phyloP scores from a whole-genome alignment of 2,329 filamentous ascomycete genomes.

The Venturia oleaginea region DNA sequence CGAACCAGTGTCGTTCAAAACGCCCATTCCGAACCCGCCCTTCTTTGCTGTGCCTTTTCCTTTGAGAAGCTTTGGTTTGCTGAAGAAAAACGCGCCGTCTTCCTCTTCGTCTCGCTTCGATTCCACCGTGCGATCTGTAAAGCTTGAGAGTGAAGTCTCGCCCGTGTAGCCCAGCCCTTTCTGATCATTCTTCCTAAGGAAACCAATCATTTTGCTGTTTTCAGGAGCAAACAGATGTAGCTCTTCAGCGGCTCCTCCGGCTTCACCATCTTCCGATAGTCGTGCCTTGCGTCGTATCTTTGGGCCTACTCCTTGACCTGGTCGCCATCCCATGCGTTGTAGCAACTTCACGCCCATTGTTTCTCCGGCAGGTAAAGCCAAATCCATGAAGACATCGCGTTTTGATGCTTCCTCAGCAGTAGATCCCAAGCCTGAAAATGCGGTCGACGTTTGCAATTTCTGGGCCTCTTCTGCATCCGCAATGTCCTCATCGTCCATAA shows the following conservation, averaged over 20 bases:
- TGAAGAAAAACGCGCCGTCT: conserved; percentile 22
- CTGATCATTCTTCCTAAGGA: conserved; percentile 56
- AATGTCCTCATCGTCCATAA: conserved; percentile 96
- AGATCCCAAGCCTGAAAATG: conserved; percentile 68
- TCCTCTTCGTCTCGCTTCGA: conserved; percentile 25
- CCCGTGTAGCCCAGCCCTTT: conserved; percentile 62
- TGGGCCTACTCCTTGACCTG: conserved; percentile 85
- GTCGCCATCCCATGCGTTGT: conserved; percentile 90
- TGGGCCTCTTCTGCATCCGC: conserved; percentile 74
- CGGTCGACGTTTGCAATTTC: conserved; percentile 61
- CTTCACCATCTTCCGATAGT: conserved; percentile 46
- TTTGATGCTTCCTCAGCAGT: conserved; percentile 52
- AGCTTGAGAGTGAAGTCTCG: conserved; percentile 20
- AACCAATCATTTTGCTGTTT: conserved; percentile 60
- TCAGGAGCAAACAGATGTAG: conserved; percentile 78
- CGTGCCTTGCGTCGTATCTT: conserved; percentile 69
- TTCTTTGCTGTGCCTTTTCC: conserved; percentile 43
- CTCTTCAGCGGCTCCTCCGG: conserved; percentile 33
- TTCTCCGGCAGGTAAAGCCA: conserved; percentile 65
- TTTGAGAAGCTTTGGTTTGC: conserved; percentile 24
- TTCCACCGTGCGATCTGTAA: conserved; percentile 14
- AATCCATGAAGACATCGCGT: conserved; percentile 52
- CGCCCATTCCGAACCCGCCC: conserved; percentile 75
- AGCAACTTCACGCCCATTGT: conserved; percentile 81
- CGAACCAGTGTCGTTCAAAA: conserved; percentile 86